Percentiles rank a stretch among this genome's conserved stretches.
These are phyloP conservation scores for Fusarium xylarioides DNA, from an alignment of 2,329 filamentous ascomycete species.

Conservation along the genomic window DNA sequence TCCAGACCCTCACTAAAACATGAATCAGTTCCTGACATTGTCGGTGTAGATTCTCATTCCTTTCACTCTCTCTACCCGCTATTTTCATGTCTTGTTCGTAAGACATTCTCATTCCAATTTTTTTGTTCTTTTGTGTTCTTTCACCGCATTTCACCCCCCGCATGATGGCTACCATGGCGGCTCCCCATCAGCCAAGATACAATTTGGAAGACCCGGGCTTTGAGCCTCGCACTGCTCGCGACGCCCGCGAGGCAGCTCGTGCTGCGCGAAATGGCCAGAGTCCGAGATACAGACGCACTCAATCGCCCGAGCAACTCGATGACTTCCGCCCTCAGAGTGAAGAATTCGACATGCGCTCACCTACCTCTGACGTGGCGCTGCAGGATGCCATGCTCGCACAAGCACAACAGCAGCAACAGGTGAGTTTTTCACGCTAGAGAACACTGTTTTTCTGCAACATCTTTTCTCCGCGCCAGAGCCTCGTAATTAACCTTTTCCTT, in stretches of 20 bases:
- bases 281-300: conserved; percentile 38
- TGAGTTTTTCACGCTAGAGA: conserved; percentile 10
- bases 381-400: conserved; percentile 44
- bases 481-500: conserved; percentile 11
- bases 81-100: not conserved
- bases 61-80: not conserved
- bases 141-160: not conserved
- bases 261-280: conserved; percentile 38
- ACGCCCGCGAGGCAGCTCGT: conserved; percentile 38
- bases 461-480: conserved; percentile 12
- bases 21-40: not conserved
- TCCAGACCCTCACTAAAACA: conserved; percentile 24
- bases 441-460: not conserved
- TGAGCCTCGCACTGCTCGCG: conserved; percentile 38
- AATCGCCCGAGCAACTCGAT: conserved; percentile 39
- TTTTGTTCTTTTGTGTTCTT: not conserved
- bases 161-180: conserved; percentile 31
- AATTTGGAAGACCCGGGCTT: conserved; percentile 30
- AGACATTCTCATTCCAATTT: not conserved
- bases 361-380: conserved; percentile 42
- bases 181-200: conserved; percentile 31
- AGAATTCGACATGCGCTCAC: conserved; percentile 39
- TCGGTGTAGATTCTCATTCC: not conserved
- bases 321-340: conserved; percentile 37
- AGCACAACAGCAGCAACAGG: conserved; percentile 42